Conservation (phyloP, 495 filamentous ascomycete species). For the Penicillium verhagenii region DNA sequence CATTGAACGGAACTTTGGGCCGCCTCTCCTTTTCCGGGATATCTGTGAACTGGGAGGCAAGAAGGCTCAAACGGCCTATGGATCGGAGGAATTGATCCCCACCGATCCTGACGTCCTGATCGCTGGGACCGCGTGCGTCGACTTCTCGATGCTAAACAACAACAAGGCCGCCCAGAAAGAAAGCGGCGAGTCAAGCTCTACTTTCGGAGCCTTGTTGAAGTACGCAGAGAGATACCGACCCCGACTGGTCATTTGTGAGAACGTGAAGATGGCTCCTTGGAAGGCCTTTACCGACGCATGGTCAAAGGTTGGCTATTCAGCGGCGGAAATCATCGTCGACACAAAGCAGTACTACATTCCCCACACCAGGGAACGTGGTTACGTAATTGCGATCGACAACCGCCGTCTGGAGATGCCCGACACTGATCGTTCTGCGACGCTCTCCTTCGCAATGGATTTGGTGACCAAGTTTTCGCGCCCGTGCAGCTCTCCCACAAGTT, state of each 20-base stretch:
- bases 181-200: constrained; percentile 66
- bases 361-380: constrained; percentile 72
- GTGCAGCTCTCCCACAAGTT: constrained; percentile 62
- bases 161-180: constrained; percentile 41
- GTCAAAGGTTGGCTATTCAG: constrained; percentile 54
- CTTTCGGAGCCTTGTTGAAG: constrained; percentile 61
- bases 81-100: constrained; percentile 58
- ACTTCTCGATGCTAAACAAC: constrained; percentile 54
- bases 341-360: constrained; percentile 78
- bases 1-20: constrained; percentile 71
- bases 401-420: constrained; percentile 15
- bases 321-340: constrained; percentile 50
- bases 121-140: constrained; percentile 76
- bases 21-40: constrained; percentile 65
- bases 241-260: constrained; percentile 70
- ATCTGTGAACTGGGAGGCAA: constrained; percentile 57
- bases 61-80: constrained; percentile 68
- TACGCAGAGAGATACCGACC: constrained; percentile 59
- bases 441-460: not conserved
- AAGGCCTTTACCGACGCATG: constrained; percentile 48
- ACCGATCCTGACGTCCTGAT: constrained; percentile 64
- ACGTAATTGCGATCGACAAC: constrained; percentile 64
- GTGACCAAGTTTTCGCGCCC: constrained; percentile 44
- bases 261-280: constrained; percentile 68
- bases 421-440: constrained; percentile 32